Percentiles rank a stretch among this genome's conserved stretches.
phyloP scores from a whole-genome alignment of 192 early-diverging fungal genomes.

The Linnemannia schmuckeri region DNA sequence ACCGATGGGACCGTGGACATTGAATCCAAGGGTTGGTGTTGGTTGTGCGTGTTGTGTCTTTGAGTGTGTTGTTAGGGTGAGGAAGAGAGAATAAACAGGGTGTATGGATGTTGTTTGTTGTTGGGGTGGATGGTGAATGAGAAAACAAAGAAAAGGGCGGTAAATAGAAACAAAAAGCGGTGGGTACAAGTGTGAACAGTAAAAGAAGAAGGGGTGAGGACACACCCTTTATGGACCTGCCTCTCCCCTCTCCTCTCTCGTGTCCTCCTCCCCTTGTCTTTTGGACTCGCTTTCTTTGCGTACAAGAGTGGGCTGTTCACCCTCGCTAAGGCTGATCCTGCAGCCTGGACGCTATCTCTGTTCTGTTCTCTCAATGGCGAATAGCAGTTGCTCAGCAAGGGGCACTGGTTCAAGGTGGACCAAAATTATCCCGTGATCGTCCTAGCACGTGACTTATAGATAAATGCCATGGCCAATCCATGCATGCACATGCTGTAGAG shows the following conservation, averaged over 20 bases:
- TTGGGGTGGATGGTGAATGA: neutral
- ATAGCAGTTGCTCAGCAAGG: too few species aligned
- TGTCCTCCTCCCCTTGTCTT: too few species aligned
- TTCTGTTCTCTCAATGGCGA: too few species aligned
- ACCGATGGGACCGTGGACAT: slow-evolving; percentile 51
- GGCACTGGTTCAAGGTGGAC: neutral
- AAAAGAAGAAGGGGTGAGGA: too few species aligned
- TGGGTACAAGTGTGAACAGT: too few species aligned
- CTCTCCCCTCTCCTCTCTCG: too few species aligned
- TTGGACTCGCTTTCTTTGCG: too few species aligned
- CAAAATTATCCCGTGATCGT: neutral
- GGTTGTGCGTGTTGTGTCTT: neutral
- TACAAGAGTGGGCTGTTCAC: too few species aligned
- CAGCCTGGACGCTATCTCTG: neutral
- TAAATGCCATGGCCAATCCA: neutral
- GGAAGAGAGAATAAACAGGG: neutral
- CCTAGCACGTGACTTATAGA: neutral
- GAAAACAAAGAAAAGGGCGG: neutral
- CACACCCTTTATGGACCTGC: too few species aligned
- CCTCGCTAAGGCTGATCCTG: neutral
- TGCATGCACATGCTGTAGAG: too few species aligned
- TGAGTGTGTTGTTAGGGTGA: neutral
- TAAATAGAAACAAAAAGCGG: neutral
- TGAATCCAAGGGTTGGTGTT: neutral
- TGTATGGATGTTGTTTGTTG: neutral